Percentiles rank a stretch among this genome's conserved stretches.
Evolutionary conservation across 208 protist species (phyloP).

Genomic region (Trypanosoma melophagium): DNA sequence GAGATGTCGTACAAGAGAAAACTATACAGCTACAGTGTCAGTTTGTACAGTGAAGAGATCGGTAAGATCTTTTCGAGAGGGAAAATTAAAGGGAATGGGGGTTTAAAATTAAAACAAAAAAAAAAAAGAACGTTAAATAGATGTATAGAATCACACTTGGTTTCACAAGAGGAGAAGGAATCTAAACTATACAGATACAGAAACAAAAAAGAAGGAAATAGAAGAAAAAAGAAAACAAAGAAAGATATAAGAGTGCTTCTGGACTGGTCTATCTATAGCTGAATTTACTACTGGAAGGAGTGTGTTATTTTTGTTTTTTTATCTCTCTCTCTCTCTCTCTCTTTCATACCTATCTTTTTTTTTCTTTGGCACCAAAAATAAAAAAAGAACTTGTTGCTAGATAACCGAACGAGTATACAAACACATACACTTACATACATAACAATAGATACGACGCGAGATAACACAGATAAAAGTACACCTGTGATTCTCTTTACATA

Average conservation of each 20-base stretch:
- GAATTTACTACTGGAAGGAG: background rate
- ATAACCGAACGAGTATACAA: background rate
- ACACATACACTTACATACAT: background rate
- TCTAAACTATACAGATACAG: background rate
- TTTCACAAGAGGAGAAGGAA: background rate
- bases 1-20: no score
- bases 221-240: slow-evolving; percentile 6
- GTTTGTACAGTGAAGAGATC: no score
- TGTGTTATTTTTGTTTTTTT: no score
- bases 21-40: no score
- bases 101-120: slow-evolving; percentile 1
- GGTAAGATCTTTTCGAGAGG: background rate
- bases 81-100: background rate
- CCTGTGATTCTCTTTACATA: no score
- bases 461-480: background rate
- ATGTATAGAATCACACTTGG: background rate
- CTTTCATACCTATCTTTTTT: background rate
- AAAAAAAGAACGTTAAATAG: background rate
- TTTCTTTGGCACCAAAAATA: no score
- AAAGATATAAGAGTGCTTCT: background rate
- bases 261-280: background rate
- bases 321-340: no score
- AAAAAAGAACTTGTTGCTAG: no score
- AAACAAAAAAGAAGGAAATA: slow-evolving; percentile 3
- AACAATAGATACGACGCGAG: background rate